These are phyloP conservation scores for Ceratocystis smalleyi DNA, from an alignment of 2,329 filamentous ascomycete genomes.

Conservation along the genomic window DNA sequence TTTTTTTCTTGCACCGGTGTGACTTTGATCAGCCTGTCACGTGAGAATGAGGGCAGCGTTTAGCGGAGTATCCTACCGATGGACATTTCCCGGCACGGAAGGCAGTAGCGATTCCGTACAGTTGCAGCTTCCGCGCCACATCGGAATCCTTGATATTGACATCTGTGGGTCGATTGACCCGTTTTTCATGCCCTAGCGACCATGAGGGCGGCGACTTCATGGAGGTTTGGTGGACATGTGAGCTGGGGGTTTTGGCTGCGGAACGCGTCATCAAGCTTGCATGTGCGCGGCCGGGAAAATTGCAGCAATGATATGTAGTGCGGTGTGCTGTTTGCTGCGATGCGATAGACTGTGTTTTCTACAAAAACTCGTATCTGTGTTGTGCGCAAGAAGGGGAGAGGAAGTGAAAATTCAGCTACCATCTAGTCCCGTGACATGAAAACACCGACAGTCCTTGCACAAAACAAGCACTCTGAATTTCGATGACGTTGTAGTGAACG, in stretches of 20 bases:
- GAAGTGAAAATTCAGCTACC: neutral
- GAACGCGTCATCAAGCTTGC: slow-evolving; percentile 9
- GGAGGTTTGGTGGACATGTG: neutral
- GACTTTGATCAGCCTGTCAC: neutral
- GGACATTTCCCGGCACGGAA: slow-evolving; percentile 84
- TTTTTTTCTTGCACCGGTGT: neutral
- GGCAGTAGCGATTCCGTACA: slow-evolving; percentile 78
- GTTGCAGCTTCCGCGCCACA: slow-evolving; percentile 83
- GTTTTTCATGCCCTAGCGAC: slow-evolving; percentile 16
- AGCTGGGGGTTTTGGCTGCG: slow-evolving; percentile 23
- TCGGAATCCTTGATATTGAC: slow-evolving; percentile 64
- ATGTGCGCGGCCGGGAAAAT: neutral
- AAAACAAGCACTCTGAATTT: neutral
- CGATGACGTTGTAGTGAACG: neutral
- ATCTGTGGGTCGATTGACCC: slow-evolving; percentile 61
- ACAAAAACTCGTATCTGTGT: neutral
- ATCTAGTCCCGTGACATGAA: neutral
- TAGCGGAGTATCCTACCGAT: slow-evolving; percentile 43
- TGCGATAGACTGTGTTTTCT: neutral
- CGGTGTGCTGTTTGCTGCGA: too few relatives aligned
- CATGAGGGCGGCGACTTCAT: neutral
- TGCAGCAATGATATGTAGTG: neutral
- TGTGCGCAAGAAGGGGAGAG: neutral
- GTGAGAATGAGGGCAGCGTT: neutral
- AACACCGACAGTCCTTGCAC: neutral